These are phyloP conservation scores for Russula brevipes DNA, from an alignment of 768 basidiomycete species.

Conservation along the genomic window DNA sequence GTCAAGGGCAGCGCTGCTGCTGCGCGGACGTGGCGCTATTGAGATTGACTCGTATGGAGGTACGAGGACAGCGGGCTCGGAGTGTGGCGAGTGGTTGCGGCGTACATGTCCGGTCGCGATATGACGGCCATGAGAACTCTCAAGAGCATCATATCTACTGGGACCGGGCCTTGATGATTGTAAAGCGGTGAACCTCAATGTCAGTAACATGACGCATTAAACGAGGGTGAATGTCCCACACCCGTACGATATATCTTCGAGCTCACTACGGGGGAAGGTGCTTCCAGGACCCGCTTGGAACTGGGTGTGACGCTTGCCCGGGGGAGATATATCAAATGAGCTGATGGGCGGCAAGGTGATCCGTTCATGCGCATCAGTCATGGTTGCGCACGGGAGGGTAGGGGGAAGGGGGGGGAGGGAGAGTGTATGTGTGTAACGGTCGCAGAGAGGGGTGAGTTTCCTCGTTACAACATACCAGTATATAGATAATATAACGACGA, in stretches of 20 bases:
- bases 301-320: neutral
- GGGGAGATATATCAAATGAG: constrained; percentile 17
- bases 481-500: constrained; percentile 14
- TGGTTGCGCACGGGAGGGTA: constrained; percentile 4
- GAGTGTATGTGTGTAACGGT: constrained; percentile 7
- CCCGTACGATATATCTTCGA: constrained; percentile 6
- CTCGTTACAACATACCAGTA: constrained; percentile 16
- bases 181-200: neutral
- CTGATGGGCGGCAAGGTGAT: constrained; percentile 20
- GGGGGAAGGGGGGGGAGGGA: neutral
- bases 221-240: neutral
- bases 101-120: neutral
- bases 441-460: constrained; percentile 2
- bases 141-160: constrained; percentile 2
- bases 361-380: constrained; percentile 23
- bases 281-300: constrained; percentile 3
- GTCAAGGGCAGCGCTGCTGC: constrained; percentile 18
- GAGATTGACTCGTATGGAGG: neutral
- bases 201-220: neutral
- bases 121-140: neutral
- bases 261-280: neutral
- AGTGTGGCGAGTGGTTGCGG: constrained; percentile 12
- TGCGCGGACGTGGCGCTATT: constrained; percentile 9
- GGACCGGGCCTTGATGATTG: neutral
- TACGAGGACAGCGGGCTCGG: constrained; percentile 11